Evolutionary conservation across 2,329 filamentous ascomycete genomes (phyloP), one percentile per base, ranked within the genome.

Genomic region (Cadophora sp.): DNA sequence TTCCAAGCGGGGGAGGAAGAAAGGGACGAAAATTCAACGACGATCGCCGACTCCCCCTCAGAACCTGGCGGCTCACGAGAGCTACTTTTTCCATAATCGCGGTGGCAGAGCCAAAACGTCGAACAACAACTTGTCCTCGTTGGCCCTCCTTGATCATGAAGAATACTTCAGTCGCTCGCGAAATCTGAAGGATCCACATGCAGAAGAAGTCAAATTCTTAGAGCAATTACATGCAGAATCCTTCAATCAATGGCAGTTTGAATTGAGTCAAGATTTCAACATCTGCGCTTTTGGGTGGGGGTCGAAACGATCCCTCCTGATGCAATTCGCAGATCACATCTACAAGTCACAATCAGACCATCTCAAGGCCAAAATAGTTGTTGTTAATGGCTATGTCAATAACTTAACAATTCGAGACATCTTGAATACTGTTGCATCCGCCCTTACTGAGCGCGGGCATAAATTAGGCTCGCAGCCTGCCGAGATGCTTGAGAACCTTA

Each of bases 231-330:
- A 98, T 77, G 83, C 88, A 55, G 88, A 91, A 69, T 93, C 92
- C 0, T 98, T 97, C 78, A 87, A 91, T 1, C 96, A 98, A 78
- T 99, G 96, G 96, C 82, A 86, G 0, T 97, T 98, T 78, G 96
- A 99, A 81, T 86, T 98, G 19, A 85, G 89, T 5, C 89, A 97
- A 78, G 89, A 90, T 26, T 98, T 97, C 83, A 94, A 92, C 75
- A 83, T 98, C 62, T 97, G 96, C 77, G 81, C 97, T 0, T 97
- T 97, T 78, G 96, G 96, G 34, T 97, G 93, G 78, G 96, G 96
- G 0, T 97, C 94, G 2, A 99, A 99, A 80, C 86, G 92, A 40
- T 81, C 83, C 3, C 86, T 98, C 0, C 83, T 95, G 11, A 88
- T 90, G 68, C 84, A 87, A 53, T 97, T 97, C 77, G 94, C 93